phyloP scores from a whole-genome alignment of 164 flowering plant genomes.

The Stephania yunnanensis region DNA sequence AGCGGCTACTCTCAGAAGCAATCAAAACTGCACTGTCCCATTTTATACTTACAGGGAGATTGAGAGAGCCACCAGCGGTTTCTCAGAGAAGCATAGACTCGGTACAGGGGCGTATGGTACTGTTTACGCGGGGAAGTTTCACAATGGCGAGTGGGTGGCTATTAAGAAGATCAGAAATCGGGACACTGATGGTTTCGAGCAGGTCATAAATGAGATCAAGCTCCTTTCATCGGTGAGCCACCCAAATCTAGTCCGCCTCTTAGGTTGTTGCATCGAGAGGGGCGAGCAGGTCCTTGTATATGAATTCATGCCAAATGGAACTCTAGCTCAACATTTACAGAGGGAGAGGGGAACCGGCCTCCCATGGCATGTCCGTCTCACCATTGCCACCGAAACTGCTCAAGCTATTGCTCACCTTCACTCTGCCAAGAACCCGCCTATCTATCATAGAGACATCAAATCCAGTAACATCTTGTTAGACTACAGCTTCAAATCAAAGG shows the following conservation, averaged over 20 bases:
- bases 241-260: conserved; percentile 72
- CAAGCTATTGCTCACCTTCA: conserved; percentile 77
- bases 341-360: conserved; percentile 53
- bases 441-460: conserved; percentile 82
- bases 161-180: conserved; percentile 61
- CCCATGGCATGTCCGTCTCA: conserved; percentile 64
- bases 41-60: conserved; percentile 66
- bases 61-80: conserved; percentile 63
- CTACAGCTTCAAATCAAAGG: conserved; percentile 54
- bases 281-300: conserved; percentile 80
- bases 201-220: conserved; percentile 78
- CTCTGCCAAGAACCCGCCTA: conserved; percentile 67
- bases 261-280: conserved; percentile 69
- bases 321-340: conserved; percentile 71
- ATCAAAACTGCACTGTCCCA: conserved; percentile 43
- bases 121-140: conserved; percentile 72
- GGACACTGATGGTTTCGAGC: conserved; percentile 54
- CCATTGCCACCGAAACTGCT: conserved; percentile 77
- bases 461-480: conserved; percentile 88
- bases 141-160: conserved; percentile 62
- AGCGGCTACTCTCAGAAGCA: conserved; percentile 38
- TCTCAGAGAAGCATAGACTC: conserved; percentile 55
- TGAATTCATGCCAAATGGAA: conserved; percentile 93
- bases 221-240: conserved; percentile 77
- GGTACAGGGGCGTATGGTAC: conserved; percentile 90